Conservation (phyloP, 2,329 filamentous ascomycete genomes). For the Escovopsis sp. region DNA sequence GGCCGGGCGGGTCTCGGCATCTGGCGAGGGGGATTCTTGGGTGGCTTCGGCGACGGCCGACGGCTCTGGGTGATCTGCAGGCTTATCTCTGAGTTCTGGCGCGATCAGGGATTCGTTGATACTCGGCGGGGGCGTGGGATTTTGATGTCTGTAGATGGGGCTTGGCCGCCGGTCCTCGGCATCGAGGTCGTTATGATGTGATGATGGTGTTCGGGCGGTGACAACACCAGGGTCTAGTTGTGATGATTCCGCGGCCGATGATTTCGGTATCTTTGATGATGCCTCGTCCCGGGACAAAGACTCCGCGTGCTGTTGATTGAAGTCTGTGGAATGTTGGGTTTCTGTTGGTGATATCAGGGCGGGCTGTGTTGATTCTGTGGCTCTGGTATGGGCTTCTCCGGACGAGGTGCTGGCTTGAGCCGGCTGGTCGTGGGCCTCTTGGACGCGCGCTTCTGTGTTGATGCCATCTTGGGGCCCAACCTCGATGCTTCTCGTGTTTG, state of each 20-base stretch:
- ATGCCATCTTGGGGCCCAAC: neutral
- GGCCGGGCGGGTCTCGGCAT: neutral
- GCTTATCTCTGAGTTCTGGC: constrained; percentile 4
- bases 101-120: constrained; percentile 4
- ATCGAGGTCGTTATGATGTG: neutral
- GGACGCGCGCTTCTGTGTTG: neutral
- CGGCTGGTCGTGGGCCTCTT: constrained; percentile 1
- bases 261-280: neutral
- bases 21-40: neutral
- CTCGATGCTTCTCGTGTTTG: neutral
- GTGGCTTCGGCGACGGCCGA: neutral
- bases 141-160: neutral
- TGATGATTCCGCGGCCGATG: neutral
- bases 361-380: too few relatives aligned
- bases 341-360: too few relatives aligned
- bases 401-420: neutral
- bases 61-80: neutral
- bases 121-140: neutral
- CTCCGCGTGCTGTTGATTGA: neutral
- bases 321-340: neutral
- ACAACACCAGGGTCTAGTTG: neutral
- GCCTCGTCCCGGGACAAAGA: neutral
- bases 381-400: neutral
- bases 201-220: neutral
- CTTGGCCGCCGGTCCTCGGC: neutral